Base-by-base conservation (phyloP, 805 yeast genomes). In the Saccharomyces paradoxus region DNA sequence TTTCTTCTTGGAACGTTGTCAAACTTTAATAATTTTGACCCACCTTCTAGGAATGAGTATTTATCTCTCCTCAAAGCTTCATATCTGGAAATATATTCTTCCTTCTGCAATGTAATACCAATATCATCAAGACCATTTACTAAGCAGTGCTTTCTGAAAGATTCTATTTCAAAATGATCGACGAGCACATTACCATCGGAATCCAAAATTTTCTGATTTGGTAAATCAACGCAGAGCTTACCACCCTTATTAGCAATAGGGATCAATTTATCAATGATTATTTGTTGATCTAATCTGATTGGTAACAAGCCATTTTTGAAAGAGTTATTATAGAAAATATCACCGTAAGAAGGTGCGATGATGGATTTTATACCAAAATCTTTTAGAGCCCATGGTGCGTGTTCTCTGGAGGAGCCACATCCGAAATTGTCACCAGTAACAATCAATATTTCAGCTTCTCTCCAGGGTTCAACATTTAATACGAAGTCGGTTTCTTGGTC, bases 341-440 rank as follows among this genome's bases (percentile, higher is more conserved):
- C 99, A 71, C 98, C 99, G 64, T 92, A 94, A 0, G 97, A 90
- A 55, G 98, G 99, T 5, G 98, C 98, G 71, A 94, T 91, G 67
- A 94, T 87, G 59, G 92, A 86, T 72, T 87, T 86, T 72, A 94
- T 90, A 73, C 99, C 99, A 67, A 94, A 94, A 74, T 94, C 99
- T 66, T 90, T 91, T 62, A 94, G 80, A 1, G 99, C 98, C 99
- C 99, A 94, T 55, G 99, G 98, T 32, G 99, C 99, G 68, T 94
- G 99, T 74, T 94, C 99, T 81, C 99, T 89, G 1, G 97, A 91
- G 46, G 97, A 91, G 66, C 99, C 99, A 77, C 99, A 94, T 62
- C 99, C 99, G 70, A 94, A 94, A 78, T 94, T 94, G 70, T 89
- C 96, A 71, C 99, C 99, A 47, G 95, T 83, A 56, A 90, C 96